Evolutionary conservation across 495 filamentous ascomycete species (phyloP).

Genomic region (Xylaria castorea): DNA sequence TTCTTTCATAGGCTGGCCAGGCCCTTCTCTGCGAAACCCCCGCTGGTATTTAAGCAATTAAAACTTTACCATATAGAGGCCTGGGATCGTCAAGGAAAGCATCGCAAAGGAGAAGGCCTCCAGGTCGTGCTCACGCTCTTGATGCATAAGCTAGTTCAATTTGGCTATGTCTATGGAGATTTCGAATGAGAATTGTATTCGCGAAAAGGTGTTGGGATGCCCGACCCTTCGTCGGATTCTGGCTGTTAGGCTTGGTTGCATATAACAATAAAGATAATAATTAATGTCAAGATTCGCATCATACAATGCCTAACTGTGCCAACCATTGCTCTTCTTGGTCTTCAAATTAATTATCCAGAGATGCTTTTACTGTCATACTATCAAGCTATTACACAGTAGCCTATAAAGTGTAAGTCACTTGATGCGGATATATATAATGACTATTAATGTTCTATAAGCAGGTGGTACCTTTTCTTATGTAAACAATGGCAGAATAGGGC

Average conservation of each 20-base stretch:
- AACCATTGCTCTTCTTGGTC: background rate
- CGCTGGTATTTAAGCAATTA: conserved; percentile 5
- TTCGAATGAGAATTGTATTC: background rate
- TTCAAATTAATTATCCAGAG: background rate
- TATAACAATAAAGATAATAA: background rate
- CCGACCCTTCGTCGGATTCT: background rate
- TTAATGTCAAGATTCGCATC: conserved; percentile 11
- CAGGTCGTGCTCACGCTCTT: background rate
- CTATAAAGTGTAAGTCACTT: background rate
- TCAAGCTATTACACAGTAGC: background rate
- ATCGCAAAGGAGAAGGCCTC: background rate
- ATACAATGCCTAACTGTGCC: background rate
- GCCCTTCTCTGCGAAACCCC: conserved; percentile 27
- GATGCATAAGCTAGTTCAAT: background rate
- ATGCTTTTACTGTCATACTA: background rate
- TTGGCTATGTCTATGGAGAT: background rate
- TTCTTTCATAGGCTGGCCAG: conserved; percentile 17
- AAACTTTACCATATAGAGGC: background rate
- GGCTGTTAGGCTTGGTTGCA: background rate
- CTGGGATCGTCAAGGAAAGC: background rate
- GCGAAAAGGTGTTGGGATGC: background rate
- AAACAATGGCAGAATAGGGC: background rate
- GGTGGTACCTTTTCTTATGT: background rate
- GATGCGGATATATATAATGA: background rate
- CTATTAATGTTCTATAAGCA: background rate